Conservation (phyloP, 768 basidiomycete genomes). For the Tubosaeta brunneosetosa region DNA sequence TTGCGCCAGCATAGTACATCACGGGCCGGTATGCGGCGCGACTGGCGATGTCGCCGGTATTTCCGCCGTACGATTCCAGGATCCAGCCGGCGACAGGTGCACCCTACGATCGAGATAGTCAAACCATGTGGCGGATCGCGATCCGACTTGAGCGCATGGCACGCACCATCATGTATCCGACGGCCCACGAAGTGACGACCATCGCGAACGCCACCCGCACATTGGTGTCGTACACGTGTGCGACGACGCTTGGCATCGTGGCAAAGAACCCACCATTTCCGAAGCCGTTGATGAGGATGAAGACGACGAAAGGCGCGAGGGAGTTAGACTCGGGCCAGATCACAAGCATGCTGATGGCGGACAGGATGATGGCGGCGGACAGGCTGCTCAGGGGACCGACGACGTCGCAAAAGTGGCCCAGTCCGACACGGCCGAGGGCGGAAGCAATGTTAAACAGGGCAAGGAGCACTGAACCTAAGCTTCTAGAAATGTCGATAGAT, state of each 20-base stretch:
- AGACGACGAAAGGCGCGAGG: slow-evolving; percentile 21
- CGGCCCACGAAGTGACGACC: slow-evolving; percentile 30
- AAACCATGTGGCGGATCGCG: not conserved
- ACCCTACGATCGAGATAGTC: slow-evolving; percentile 10
- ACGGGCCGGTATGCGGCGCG: slow-evolving; percentile 25
- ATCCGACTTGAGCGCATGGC: not conserved
- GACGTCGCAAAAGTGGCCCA: slow-evolving; percentile 26
- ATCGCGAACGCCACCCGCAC: slow-evolving; percentile 32
- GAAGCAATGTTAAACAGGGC: slow-evolving; percentile 34
- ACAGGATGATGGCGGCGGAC: slow-evolving; percentile 23
- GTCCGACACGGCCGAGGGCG: slow-evolving; percentile 29
- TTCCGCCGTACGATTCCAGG: slow-evolving; percentile 24
- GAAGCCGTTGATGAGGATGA: slow-evolving; percentile 25
- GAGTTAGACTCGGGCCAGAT: slow-evolving; percentile 28
- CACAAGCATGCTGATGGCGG: slow-evolving; percentile 27
- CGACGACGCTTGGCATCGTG: slow-evolving; percentile 31
- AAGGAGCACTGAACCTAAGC: slow-evolving; percentile 27
- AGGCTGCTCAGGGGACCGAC: slow-evolving; percentile 30
- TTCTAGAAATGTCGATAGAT: slow-evolving; percentile 22
- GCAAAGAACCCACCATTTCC: slow-evolving; percentile 34
- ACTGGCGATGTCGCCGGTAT: slow-evolving; percentile 6
- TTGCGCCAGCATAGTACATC: slow-evolving; percentile 28
- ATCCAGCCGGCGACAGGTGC: slow-evolving; percentile 29
- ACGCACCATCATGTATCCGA: slow-evolving; percentile 26
- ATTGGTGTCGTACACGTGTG: slow-evolving; percentile 27